Percentiles rank a stretch among this genome's conserved stretches.
Evolutionary conservation across 2,329 filamentous ascomycete genomes (phyloP).

Genomic region (Fusarium sacchari): DNA sequence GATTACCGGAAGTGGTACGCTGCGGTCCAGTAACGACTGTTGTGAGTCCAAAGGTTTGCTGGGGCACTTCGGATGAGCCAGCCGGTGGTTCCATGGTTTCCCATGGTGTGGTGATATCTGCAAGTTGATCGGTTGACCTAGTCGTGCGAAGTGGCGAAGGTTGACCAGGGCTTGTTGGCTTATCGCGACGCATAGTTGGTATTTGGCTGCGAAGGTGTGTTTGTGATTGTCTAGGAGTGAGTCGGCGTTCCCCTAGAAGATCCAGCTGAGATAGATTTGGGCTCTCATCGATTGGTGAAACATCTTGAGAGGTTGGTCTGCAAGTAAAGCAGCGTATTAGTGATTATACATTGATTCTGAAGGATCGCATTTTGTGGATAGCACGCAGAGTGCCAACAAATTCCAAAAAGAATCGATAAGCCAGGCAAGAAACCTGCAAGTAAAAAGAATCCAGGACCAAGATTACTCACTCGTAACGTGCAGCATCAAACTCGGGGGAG

Average conservation of each 20-base stretch:
- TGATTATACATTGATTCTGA: conserved; percentile 9
- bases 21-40: conserved; percentile 43
- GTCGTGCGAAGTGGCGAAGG: conserved; percentile 51
- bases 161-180: conserved; percentile 56
- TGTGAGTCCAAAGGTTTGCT: conserved; percentile 36
- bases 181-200: conserved; percentile 63
- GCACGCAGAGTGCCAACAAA: background rate
- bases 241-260: conserved; percentile 27
- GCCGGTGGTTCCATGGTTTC: conserved; percentile 14
- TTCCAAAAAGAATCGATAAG: conserved; percentile 1
- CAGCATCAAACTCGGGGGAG: conserved; percentile 60
- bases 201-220: conserved; percentile 55
- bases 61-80: conserved; percentile 5
- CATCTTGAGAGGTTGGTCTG: conserved; percentile 50
- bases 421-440: conserved; percentile 21
- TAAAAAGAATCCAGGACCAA: background rate
- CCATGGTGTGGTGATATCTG: conserved; percentile 35
- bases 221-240: conserved; percentile 27
- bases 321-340: conserved; percentile 40
- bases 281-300: conserved; percentile 64
- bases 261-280: conserved; percentile 50
- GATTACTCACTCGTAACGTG: conserved; percentile 55
- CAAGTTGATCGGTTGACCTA: conserved; percentile 43
- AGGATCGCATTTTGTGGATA: conserved; percentile 22
- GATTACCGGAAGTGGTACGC: conserved; percentile 38